Percentiles rank a stretch among this genome's conserved stretches.
Evolutionary conservation across 768 basidiomycete genomes (phyloP).

Genomic region (Suillus americanus): DNA sequence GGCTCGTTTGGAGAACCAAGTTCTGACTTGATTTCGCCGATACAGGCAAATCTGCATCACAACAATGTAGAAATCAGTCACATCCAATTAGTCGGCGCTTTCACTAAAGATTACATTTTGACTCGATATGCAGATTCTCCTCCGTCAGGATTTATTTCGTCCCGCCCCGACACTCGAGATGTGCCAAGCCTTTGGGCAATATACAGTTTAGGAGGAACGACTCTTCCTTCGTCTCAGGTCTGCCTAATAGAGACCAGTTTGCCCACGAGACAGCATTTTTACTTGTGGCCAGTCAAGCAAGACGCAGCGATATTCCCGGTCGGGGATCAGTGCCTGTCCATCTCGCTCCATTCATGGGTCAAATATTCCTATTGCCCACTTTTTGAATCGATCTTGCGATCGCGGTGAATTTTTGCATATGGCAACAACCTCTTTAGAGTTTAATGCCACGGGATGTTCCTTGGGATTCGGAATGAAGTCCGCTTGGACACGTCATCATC

Average conservation of each 20-base stretch:
- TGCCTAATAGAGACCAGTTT: neutral
- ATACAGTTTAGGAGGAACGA: neutral
- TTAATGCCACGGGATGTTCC: neutral
- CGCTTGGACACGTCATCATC: neutral
- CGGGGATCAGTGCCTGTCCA: neutral
- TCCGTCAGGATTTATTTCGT: neutral
- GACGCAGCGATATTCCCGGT: neutral
- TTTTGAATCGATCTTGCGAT: neutral
- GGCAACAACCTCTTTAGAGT: neutral
- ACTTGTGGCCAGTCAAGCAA: neutral
- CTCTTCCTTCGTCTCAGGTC: neutral
- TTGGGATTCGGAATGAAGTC: neutral
- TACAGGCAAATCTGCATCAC: neutral
- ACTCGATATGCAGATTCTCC: neutral
- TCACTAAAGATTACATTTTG: too few relatives aligned
- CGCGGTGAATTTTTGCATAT: neutral
- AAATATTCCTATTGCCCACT: neutral
- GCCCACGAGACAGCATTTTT: too few relatives aligned
- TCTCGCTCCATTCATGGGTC: neutral
- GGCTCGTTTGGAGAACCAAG: neutral
- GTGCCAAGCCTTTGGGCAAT: neutral
- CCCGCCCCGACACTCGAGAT: neutral
- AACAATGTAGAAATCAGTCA: too few relatives aligned
- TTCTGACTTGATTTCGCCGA: neutral
- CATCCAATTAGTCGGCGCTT: neutral